These are phyloP conservation scores for Spathaspora jeffriesii DNA, from an alignment of 1,139 yeast species.

Conservation along the genomic window DNA sequence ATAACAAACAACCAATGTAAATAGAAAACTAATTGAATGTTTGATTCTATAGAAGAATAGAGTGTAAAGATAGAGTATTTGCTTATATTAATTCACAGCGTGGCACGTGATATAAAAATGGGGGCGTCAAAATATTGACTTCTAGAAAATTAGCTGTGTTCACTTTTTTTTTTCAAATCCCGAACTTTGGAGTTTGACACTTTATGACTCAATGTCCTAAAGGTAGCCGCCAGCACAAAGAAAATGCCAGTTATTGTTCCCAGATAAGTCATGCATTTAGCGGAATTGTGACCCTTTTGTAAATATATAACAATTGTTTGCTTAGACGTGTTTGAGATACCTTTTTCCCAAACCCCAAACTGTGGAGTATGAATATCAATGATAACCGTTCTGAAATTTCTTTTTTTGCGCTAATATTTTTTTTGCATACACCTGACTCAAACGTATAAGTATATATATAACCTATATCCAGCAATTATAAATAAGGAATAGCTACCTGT, in stretches of 20 bases:
- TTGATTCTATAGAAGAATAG: too few species aligned
- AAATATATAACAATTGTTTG: neutral
- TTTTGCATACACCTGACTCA: too few species aligned
- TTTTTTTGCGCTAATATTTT: neutral
- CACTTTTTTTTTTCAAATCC: neutral
- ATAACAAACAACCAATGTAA: too few species aligned
- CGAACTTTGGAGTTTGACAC: neutral
- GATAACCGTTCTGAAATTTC: neutral
- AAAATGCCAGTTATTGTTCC: neutral
- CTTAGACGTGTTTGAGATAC: too few species aligned
- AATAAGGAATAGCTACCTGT: neutral
- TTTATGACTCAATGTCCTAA: neutral
- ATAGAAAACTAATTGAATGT: too few species aligned
- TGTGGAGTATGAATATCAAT: neutral
- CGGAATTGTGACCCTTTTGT: neutral
- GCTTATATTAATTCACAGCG: too few species aligned
- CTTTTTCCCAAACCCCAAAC: neutral
- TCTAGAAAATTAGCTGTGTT: too few species aligned
- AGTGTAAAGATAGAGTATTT: too few species aligned
- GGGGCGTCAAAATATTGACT: too few species aligned
- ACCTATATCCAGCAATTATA: neutral
- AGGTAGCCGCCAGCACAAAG: neutral
- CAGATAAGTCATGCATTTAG: neutral
- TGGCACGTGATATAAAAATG: too few species aligned
- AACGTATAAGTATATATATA: too few species aligned